Conservation (phyloP, 441 rosid genomes). For the Brassica hybrid region DNA sequence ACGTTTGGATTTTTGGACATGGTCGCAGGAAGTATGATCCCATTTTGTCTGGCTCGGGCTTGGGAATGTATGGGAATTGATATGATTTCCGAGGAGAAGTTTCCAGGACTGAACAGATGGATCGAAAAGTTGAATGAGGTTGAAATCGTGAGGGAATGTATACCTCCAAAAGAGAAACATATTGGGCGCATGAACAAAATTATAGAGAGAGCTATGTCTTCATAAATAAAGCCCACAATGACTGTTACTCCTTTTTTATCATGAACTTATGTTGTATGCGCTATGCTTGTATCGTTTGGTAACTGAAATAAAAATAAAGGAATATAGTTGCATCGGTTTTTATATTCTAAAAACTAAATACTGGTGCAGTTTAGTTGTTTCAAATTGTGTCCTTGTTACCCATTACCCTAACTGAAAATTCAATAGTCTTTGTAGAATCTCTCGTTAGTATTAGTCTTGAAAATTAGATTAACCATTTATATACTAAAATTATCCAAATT, state of each 20-base stretch:
- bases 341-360: neutral
- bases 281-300: neutral
- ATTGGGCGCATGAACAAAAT: constrained; percentile 6
- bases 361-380: neutral
- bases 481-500: no score
- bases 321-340: neutral
- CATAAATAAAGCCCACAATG: neutral
- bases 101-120: constrained; percentile 25
- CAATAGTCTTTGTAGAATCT: no score
- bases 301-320: neutral
- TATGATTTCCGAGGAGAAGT: constrained; percentile 27
- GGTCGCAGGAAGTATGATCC: constrained; percentile 28
- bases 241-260: neutral
- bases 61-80: constrained; percentile 28
- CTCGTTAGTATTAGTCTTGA: no score
- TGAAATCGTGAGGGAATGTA: constrained; percentile 16
- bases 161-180: constrained; percentile 23
- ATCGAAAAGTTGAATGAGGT: constrained; percentile 10
- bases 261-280: neutral
- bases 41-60: neutral
- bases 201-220: neutral
- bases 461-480: no score
- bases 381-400: neutral
- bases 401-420: neutral
- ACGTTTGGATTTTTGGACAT: constrained; percentile 30